Base-by-base conservation (phyloP, 23 red algal genomes). In the Agarophyton chilense region DNA sequence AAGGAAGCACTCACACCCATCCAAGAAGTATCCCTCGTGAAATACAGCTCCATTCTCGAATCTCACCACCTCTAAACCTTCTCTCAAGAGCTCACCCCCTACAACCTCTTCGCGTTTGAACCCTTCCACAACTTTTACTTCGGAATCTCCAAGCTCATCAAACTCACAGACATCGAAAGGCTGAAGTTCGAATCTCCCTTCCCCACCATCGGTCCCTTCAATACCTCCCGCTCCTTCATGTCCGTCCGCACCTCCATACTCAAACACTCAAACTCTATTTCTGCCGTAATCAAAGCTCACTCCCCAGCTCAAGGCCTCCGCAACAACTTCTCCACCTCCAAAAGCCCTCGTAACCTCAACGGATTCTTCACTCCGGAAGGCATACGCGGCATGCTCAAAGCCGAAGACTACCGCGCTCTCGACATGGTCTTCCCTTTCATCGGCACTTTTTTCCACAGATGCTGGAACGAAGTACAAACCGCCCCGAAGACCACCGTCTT, bases 91-190 rank as follows among this genome's bases (percentile, higher is more conserved):
- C 0, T 70, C 32, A 21, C 0, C 63, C 63, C 63, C 25, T 70
- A 70, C 22, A 70, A 70, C 22, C 16, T 70, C 63, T 70, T 70
- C 63, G 32, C 63, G 25, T 70, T 70, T 24, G 0, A 70, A 24
- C 63, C 0, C 16, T 16, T 0, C n/a, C n/a, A n/a, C n/a, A n/a
- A n/a, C n/a, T n/a, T n/a, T n/a, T n/a, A n/a, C n/a, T n/a, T n/a
- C n/a, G n/a, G n/a, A n/a, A n/a, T n/a, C n/a, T n/a, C n/a, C n/a
- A n/a, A n/a, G n/a, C n/a, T n/a, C n/a, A n/a, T 70, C 63, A 70
- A 0, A 16, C 16, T 36, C 14, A 24, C 63, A 31, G 32, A 14
- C 63, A 70, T 70, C 63, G 63, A 70, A 0, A 14, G 50, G 18
- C 50, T 53, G 12, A 53, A 18, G 50, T 11, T 18, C 11, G 50